Conservation (phyloP, 768 basidiomycete species). For the Mycena galericulata region DNA sequence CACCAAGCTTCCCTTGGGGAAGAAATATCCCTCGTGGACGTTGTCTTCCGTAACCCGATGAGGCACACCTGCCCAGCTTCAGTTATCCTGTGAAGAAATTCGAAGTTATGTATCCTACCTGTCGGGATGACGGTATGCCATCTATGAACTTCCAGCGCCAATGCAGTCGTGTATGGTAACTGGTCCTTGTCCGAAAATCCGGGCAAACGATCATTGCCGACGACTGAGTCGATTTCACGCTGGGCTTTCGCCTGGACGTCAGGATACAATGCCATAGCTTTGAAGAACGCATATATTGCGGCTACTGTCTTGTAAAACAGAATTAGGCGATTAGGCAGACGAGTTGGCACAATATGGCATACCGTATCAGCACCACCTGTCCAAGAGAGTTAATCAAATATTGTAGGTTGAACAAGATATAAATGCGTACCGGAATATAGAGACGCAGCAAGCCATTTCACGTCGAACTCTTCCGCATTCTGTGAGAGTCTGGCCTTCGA, state of each 20-base stretch:
- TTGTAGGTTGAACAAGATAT: not conserved
- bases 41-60: slow-evolving; percentile 58
- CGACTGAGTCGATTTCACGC: slow-evolving; percentile 53
- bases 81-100: slow-evolving; percentile 18
- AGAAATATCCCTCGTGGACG: slow-evolving; percentile 55
- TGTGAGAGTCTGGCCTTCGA: slow-evolving; percentile 43
- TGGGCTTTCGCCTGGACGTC: slow-evolving; percentile 53
- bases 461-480: slow-evolving; percentile 50
- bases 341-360: slow-evolving; percentile 24
- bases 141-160: slow-evolving; percentile 53
- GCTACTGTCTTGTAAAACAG: slow-evolving; percentile 48
- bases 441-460: slow-evolving; percentile 60
- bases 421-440: slow-evolving; percentile 51
- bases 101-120: slow-evolving; percentile 42
- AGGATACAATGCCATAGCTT: slow-evolving; percentile 55
- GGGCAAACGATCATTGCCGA: slow-evolving; percentile 55
- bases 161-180: slow-evolving; percentile 55
- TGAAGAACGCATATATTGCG: slow-evolving; percentile 52
- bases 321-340: not conserved
- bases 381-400: not conserved
- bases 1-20: slow-evolving; percentile 53
- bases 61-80: slow-evolving; percentile 47
- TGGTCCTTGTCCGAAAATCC: slow-evolving; percentile 49
- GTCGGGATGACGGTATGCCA: slow-evolving; percentile 51
- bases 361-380: slow-evolving; percentile 56